Evolutionary conservation across 208 protist species (phyloP).

Genomic region (Leishmania amazonensis): DNA sequence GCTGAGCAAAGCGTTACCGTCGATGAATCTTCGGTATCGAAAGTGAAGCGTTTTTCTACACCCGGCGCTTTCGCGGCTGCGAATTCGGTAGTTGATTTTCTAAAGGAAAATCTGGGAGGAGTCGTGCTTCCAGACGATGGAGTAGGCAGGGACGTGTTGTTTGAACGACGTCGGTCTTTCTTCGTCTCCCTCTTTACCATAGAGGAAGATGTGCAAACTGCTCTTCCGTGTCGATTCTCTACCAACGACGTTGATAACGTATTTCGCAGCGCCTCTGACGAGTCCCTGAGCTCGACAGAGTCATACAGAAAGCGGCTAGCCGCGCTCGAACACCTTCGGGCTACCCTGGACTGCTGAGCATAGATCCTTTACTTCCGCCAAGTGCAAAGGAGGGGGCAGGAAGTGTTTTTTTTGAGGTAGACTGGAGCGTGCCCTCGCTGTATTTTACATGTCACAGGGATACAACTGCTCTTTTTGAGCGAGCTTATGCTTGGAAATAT

Average conservation of each 20-base stretch:
- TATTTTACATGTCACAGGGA: neutral
- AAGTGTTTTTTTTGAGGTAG: neutral
- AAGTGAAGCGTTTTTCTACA: slow-evolving; percentile 30
- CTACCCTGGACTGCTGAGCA: slow-evolving; percentile 22
- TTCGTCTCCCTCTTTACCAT: slow-evolving; percentile 33
- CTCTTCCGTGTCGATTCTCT: slow-evolving; percentile 28
- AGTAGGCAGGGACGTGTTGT: slow-evolving; percentile 3
- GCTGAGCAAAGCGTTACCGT: neutral
- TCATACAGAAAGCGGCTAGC: slow-evolving; percentile 18
- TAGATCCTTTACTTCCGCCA: neutral
- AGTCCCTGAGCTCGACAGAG: neutral
- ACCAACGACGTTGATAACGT: slow-evolving; percentile 5
- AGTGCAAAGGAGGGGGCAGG: neutral
- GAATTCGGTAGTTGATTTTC: slow-evolving; percentile 21
- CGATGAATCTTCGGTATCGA: slow-evolving; percentile 16
- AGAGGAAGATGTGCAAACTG: slow-evolving; percentile 10
- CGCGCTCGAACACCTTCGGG: slow-evolving; percentile 7
- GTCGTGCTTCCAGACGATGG: neutral
- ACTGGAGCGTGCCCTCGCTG: neutral
- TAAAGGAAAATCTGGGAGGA: slow-evolving; percentile 27
- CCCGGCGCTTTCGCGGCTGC: slow-evolving; percentile 11
- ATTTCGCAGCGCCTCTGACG: neutral
- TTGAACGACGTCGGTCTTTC: slow-evolving; percentile 24
- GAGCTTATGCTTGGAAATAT: neutral
- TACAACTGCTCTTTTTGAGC: neutral